phyloP scores from a whole-genome alignment of 345 rosid genomes.

The Euclidium syriacum region DNA sequence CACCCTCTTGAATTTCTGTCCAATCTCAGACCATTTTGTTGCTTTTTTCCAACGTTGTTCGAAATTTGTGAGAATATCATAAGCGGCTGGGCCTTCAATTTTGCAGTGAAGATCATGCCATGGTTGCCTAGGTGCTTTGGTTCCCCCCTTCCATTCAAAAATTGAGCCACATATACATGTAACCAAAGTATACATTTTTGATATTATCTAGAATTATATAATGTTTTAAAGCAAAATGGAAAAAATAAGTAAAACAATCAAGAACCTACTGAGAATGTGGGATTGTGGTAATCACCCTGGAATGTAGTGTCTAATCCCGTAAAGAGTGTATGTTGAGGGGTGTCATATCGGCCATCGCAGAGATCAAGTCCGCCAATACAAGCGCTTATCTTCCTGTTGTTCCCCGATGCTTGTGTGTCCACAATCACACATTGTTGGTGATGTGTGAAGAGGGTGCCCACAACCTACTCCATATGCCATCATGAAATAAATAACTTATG shows the following conservation, averaged over 20 bases:
- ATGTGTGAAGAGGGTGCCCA: conserved; percentile 66
- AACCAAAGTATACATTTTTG: too few species aligned
- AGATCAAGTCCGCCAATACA: conserved; percentile 68
- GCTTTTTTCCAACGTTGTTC: conserved; percentile 96
- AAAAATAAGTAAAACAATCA: too few species aligned
- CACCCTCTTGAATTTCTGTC: conserved; percentile 53
- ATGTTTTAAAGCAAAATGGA: neutral
- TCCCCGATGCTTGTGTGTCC: conserved; percentile 58
- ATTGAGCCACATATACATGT: neutral
- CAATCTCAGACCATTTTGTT: conserved; percentile 61
- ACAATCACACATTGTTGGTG: conserved; percentile 71
- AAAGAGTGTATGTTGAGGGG: conserved; percentile 58
- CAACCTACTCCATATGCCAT: conserved; percentile 42
- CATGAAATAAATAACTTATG: neutral
- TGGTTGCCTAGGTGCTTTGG: conserved; percentile 73
- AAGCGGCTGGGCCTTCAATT: conserved; percentile 95
- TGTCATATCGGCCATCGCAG: conserved; percentile 73
- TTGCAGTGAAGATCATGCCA: conserved; percentile 93
- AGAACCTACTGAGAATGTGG: conserved; percentile 50
- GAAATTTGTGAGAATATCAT: conserved; percentile 75
- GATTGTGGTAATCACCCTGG: conserved; percentile 50
- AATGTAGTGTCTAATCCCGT: conserved; percentile 48
- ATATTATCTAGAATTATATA: neutral
- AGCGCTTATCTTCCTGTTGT: conserved; percentile 50
- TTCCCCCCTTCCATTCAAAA: conserved; percentile 42